These are phyloP conservation scores for Ustilago xerochloae DNA, from an alignment of 1,284 basidiomycete genomes.

Conservation along the genomic window DNA sequence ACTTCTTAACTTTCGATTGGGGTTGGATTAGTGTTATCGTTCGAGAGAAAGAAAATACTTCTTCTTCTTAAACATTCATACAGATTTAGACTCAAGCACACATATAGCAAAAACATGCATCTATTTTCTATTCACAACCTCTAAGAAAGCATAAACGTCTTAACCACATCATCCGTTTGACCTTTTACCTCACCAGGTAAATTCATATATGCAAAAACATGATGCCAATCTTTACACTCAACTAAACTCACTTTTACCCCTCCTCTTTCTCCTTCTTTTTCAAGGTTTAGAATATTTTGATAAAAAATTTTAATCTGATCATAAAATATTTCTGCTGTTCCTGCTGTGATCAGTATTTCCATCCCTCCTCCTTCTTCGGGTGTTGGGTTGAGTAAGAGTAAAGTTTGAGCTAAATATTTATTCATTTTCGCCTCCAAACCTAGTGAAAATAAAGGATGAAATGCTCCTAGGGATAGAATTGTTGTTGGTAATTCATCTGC, in stretches of 20 bases:
- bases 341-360: slow-evolving; percentile 25
- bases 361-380: not conserved
- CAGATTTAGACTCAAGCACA: not conserved
- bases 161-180: slow-evolving; percentile 30
- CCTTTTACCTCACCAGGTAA: slow-evolving; percentile 31
- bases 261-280: not conserved
- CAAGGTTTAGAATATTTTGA: slow-evolving; percentile 10
- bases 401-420: slow-evolving; percentile 22
- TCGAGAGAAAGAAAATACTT: slow-evolving; percentile 72
- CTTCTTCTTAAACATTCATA: not conserved
- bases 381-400: slow-evolving; percentile 8
- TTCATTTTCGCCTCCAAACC: slow-evolving; percentile 13
- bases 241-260: slow-evolving; percentile 25
- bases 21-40: slow-evolving; percentile 77
- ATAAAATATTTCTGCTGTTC: slow-evolving; percentile 25
- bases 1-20: no score
- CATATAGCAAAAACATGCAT: no score
- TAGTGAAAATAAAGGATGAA: slow-evolving; percentile 29
- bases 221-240: slow-evolving; percentile 35
- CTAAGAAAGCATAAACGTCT: slow-evolving; percentile 31
- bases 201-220: slow-evolving; percentile 35
- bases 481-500: slow-evolving; percentile 20
- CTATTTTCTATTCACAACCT: no score
- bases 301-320: slow-evolving; percentile 25
- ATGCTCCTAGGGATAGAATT: slow-evolving; percentile 22